phyloP scores from a whole-genome alignment of 176 grass and related monocot species.

The Triticum monococcum region DNA sequence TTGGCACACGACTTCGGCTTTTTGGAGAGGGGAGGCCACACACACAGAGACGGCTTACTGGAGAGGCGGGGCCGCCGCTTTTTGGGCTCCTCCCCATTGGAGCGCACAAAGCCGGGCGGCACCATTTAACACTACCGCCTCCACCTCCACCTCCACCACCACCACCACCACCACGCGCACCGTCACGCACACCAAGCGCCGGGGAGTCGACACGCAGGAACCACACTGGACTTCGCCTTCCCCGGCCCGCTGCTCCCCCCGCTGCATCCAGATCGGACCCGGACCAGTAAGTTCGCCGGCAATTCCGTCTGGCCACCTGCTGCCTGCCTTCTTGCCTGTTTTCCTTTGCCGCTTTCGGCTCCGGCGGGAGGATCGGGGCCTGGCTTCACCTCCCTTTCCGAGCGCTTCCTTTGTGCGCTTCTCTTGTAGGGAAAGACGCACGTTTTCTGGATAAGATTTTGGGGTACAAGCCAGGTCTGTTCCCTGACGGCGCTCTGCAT shows the following conservation, averaged over 20 bases:
- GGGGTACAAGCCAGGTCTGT: slow-evolving; percentile 1
- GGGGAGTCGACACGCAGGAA: slow-evolving; percentile 18
- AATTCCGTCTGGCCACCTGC: background rate
- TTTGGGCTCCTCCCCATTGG: slow-evolving; percentile 66
- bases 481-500: slow-evolving; percentile 32
- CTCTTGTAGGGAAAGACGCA: background rate
- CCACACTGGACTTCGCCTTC: slow-evolving; percentile 25
- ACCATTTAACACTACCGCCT: slow-evolving; percentile 50
- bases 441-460: background rate
- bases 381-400: background rate
- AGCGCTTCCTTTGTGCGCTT: slow-evolving; percentile 12
- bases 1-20: slow-evolving; percentile 49
- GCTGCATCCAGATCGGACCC: slow-evolving; percentile 32
- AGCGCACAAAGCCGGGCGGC: slow-evolving; percentile 61
- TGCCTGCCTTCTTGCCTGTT: background rate
- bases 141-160: background rate
- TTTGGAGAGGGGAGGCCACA: slow-evolving; percentile 32
- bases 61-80: slow-evolving; percentile 51
- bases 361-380: background rate
- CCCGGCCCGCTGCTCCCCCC: slow-evolving; percentile 2
- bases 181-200: slow-evolving; percentile 29
- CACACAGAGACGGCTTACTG: slow-evolving; percentile 22
- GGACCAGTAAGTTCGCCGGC: slow-evolving; percentile 14
- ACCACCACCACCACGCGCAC: slow-evolving; percentile 32
- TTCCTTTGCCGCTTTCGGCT: slow-evolving; percentile 1